A percentile compares a stretch with the other conserved stretches of the same genome.
phyloP scores from a whole-genome alignment of 495 filamentous ascomycete species.

The Thermochaetoides thermophila region DNA sequence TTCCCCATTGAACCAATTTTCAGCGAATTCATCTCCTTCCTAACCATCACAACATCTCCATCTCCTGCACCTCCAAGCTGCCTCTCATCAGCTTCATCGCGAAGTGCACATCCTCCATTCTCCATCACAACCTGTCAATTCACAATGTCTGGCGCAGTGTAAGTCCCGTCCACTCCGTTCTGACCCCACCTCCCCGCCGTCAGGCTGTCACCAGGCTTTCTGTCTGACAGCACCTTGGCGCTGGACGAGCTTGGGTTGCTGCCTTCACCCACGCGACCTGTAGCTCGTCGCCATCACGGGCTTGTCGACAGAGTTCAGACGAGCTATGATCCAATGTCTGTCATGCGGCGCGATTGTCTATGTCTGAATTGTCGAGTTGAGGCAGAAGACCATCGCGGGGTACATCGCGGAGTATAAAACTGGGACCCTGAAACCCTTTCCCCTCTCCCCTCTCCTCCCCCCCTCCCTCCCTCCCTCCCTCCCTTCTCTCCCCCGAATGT shows the following conservation, averaged over 20 bases:
- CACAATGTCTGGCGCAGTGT: constrained; percentile 40
- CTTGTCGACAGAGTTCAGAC: background rate
- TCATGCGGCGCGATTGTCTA: too few relatives aligned
- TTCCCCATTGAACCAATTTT: constrained; percentile 12
- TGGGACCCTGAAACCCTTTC: too few relatives aligned
- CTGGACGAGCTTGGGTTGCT: too few relatives aligned
- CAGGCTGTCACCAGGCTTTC: constrained; percentile 1
- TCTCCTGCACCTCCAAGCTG: constrained; percentile 2
- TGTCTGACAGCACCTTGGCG: background rate
- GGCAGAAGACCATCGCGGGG: too few relatives aligned
- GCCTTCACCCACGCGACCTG: too few relatives aligned
- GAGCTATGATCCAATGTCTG: background rate
- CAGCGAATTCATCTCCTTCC: constrained; percentile 11
- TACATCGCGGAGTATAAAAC: too few relatives aligned
- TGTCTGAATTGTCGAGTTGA: too few relatives aligned
- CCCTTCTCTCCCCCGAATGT: constrained; percentile 12
- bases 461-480: too few relatives aligned
- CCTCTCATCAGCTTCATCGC: constrained; percentile 1
- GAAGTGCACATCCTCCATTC: too few relatives aligned
- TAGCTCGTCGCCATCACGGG: too few relatives aligned
- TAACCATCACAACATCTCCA: constrained; percentile 2
- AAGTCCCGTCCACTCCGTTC: constrained; percentile 25
- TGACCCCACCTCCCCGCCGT: constrained; percentile 14
- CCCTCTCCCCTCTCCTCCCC: too few relatives aligned
- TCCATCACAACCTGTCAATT: constrained; percentile 3